Percentiles rank a stretch among this genome's conserved stretches.
phyloP scores from a whole-genome alignment of 139 green algal species.

The Micractinium sp. region DNA sequence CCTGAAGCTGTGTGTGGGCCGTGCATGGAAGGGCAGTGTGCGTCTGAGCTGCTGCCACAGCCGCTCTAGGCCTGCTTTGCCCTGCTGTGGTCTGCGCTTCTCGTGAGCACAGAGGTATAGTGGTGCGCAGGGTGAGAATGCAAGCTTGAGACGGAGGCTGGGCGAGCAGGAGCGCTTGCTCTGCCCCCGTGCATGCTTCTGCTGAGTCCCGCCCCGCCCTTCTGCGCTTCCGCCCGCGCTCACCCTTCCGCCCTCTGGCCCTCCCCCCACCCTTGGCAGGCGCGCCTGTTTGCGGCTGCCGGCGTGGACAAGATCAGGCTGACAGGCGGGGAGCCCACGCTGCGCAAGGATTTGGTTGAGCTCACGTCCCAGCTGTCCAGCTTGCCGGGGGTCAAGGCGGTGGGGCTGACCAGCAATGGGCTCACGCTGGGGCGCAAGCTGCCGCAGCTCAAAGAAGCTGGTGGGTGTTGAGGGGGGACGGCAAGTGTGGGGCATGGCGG shows the following conservation, averaged over 20 bases:
- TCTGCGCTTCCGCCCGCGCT: too few relatives aligned
- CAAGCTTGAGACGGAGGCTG: too few relatives aligned
- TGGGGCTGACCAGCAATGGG: conserved; percentile 97
- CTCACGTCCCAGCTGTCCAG: conserved; percentile 61
- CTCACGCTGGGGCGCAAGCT: conserved; percentile 85
- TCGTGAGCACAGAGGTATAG: too few relatives aligned
- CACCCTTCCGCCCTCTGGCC: too few relatives aligned
- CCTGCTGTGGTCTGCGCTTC: too few relatives aligned
- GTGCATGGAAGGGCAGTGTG: background rate
- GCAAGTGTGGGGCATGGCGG: background rate
- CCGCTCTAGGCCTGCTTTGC: too few relatives aligned
- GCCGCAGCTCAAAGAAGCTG: conserved; percentile 43
- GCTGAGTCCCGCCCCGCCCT: too few relatives aligned
- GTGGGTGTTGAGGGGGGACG: background rate
- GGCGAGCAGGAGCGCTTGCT: too few relatives aligned
- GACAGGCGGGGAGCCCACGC: conserved; percentile 97
- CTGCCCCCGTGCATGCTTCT: too few relatives aligned
- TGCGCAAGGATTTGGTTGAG: conserved; percentile 86
- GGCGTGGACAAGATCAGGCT: conserved; percentile 96
- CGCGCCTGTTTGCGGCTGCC: conserved; percentile 77
- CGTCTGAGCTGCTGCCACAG: background rate
- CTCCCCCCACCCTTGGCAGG: too few relatives aligned
- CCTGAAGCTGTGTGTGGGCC: background rate
- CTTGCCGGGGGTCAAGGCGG: conserved; percentile 69
- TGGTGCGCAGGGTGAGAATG: too few relatives aligned